Percentiles rank a stretch among this genome's conserved stretches.
Evolutionary conservation across 768 basidiomycete species (phyloP).

Genomic region (Hortiboletus campestris): DNA sequence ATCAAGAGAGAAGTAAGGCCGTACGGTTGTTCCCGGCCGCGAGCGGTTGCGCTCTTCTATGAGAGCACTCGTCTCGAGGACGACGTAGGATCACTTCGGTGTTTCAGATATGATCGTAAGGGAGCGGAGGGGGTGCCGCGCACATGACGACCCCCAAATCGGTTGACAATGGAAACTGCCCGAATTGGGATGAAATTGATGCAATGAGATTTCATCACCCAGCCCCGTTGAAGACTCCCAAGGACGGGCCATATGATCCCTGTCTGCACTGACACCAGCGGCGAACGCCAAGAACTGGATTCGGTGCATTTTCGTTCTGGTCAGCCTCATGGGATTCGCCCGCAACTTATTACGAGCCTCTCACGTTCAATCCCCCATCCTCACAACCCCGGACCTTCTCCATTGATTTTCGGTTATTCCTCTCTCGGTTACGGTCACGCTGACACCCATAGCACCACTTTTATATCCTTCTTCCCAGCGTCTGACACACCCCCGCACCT

Average conservation of each 20-base stretch:
- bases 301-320: not conserved
- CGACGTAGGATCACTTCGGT: not conserved
- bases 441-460: not conserved
- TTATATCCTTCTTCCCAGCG: conserved; percentile 9
- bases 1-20: not conserved
- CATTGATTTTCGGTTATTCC: conserved; percentile 8
- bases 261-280: not conserved
- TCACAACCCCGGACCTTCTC: not conserved
- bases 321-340: conserved; percentile 24
- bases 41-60: not conserved
- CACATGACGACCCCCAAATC: not conserved
- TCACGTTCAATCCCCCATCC: not conserved
- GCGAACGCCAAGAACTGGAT: conserved; percentile 2
- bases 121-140: not conserved
- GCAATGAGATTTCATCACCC: not conserved
- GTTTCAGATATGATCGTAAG: conserved; percentile 1
- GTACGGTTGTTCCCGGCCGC: no score
- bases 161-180: not conserved
- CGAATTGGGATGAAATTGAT: not conserved
- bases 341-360: not conserved
- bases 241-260: not conserved
- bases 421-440: conserved; percentile 17
- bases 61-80: not conserved
- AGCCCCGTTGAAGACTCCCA: not conserved
- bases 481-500: not conserved